These are phyloP conservation scores for Termitomyces sp. DNA, from an alignment of 768 basidiomycete genomes.

Conservation along the genomic window DNA sequence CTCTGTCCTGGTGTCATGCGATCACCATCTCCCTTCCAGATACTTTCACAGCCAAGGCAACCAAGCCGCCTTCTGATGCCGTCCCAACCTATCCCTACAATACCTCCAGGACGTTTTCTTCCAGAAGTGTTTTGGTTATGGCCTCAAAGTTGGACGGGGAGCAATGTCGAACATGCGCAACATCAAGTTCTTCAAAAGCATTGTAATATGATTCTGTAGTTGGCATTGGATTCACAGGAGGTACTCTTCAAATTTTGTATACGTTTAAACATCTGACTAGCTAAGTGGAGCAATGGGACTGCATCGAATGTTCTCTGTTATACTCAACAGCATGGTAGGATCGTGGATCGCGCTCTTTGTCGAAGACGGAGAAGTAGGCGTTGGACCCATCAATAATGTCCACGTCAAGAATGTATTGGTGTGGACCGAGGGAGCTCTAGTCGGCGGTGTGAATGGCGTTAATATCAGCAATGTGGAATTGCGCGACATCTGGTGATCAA, in stretches of 20 bases:
- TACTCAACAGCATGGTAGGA: slow-evolving; percentile 12
- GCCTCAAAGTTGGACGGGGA: slow-evolving; percentile 16
- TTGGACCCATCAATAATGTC: slow-evolving; percentile 12
- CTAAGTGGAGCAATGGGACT: slow-evolving; percentile 11
- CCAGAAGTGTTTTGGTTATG: slow-evolving; percentile 11
- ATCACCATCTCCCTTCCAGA: slow-evolving; percentile 11
- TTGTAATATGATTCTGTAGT: slow-evolving; percentile 13
- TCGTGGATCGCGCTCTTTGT: slow-evolving; percentile 13
- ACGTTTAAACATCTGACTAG: background rate
- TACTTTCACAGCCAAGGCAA: slow-evolving; percentile 12
- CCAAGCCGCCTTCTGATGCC: slow-evolving; percentile 4
- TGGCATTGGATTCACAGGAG: slow-evolving; percentile 14
- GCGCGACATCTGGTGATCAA: slow-evolving; percentile 4
- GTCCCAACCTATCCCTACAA: slow-evolving; percentile 8
- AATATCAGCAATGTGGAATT: slow-evolving; percentile 11
- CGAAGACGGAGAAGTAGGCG: slow-evolving; percentile 12
- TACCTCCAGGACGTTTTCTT: slow-evolving; percentile 7
- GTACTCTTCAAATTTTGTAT: background rate
- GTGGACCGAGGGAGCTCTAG: slow-evolving; percentile 5
- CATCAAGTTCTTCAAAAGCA: slow-evolving; percentile 11
- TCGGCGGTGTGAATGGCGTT: slow-evolving; percentile 7
- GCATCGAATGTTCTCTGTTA: slow-evolving; percentile 11
- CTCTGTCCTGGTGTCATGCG: slow-evolving; percentile 7
- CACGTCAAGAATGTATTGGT: slow-evolving; percentile 12
- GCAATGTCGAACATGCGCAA: slow-evolving; percentile 10